Evolutionary conservation across 768 basidiomycete species (phyloP).

Genomic region (Scleroderma bovista): DNA sequence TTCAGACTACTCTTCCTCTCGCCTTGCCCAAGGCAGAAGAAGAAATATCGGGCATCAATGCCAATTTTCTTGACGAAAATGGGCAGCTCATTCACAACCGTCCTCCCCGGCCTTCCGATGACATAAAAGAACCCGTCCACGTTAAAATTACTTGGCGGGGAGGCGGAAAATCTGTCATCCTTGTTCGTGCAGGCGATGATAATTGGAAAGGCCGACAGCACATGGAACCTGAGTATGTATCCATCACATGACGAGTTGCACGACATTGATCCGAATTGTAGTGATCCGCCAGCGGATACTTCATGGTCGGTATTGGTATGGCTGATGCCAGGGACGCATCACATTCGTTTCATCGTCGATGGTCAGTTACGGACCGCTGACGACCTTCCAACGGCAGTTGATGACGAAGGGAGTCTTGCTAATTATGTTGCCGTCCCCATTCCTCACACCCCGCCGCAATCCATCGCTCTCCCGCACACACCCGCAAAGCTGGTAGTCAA

Average conservation of each 20-base stretch:
- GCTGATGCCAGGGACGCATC: conserved; percentile 86
- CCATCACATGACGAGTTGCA: conserved; percentile 4
- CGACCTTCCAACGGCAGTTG: conserved; percentile 82
- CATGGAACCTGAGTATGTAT: conserved; percentile 61
- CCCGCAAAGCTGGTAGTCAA: conserved; percentile 22
- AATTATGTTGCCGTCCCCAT: conserved; percentile 73
- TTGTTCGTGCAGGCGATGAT: conserved; percentile 69
- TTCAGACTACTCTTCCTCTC: conserved; percentile 58
- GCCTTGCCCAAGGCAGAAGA: conserved; percentile 37
- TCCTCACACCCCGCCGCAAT: conserved; percentile 28
- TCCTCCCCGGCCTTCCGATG: conserved; percentile 14
- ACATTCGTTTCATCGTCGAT: conserved; percentile 93
- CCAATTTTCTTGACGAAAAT: conserved; percentile 10
- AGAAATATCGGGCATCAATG: conserved; percentile 14
- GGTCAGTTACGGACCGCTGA: conserved; percentile 76
- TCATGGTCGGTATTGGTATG: conserved; percentile 37
- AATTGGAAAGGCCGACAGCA: conserved; percentile 66
- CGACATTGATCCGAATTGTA: conserved; percentile 16
- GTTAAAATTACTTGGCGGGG: conserved; percentile 64
- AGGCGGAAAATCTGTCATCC: conserved; percentile 55
- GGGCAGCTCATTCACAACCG: conserved; percentile 17
- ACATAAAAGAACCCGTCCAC: conserved; percentile 26
- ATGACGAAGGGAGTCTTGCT: conserved; percentile 89
- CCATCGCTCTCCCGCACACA: conserved; percentile 31
- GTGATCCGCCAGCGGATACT: conserved; percentile 29